Evolutionary conservation across 129 eudicot genomes (phyloP), one percentile per base, ranked within the genome.

Genomic region (Pulicaria dysenterica): DNA sequence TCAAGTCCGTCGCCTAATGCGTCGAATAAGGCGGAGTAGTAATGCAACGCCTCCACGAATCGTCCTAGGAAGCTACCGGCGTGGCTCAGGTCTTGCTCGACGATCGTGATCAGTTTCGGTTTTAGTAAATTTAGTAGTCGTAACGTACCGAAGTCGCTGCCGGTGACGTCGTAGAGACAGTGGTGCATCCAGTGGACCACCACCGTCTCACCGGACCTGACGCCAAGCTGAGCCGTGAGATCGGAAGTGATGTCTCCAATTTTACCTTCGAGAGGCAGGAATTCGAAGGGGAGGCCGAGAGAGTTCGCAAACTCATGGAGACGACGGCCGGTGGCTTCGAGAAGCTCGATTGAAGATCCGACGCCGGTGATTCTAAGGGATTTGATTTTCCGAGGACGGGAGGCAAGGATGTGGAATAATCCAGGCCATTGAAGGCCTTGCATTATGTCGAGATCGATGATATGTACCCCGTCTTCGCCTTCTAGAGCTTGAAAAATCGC

Each of bases 381-480:
- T 59, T 76, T 83, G 41, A 89, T 46, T 37, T 86, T 85, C 7
- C 85, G 75, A 3, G 92, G 60, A 0, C 93, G 83, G 0, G 95
- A 89, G 39, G 95, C 95, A 17, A 92, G 83, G 79, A 92, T 92
- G 65, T 92, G 93, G 67, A 92, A 92, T 67, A 92, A 49, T 14
- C 96, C 97, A 5, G 96, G 97, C 97, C 96, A 92, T 59, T 92
- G 97, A 34, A 92, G 91, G 12, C 97, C 97, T 79, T 92, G 97
- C 97, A 89, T 92, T 24, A 92, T 85, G 74, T 92, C 96, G 13
- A 92, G 83, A 76, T 92, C 97, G 77, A 92, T 89, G 65, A 92
- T 83, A 53, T 92, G 97, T 24, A 89, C 96, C n/a, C 79, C 81
- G 12, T 92, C 97, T 73, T 85, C 86, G 11, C 83, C 83, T 73